Evolutionary conservation across 1,139 yeast species (phyloP), one percentile per base, ranked within the genome.

Genomic region (Pichia sp.): DNA sequence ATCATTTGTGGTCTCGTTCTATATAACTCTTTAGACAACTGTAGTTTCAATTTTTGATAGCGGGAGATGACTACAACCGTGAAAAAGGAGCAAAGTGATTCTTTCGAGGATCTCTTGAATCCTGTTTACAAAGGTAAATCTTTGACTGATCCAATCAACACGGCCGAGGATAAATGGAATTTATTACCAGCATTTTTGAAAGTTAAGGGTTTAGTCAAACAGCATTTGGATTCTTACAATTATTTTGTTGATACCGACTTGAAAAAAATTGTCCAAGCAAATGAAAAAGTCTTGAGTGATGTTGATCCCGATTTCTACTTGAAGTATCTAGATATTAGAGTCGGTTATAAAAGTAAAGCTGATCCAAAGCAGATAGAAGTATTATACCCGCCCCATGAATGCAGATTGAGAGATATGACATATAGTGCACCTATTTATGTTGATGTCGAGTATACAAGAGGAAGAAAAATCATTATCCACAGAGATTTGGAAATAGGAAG

Each of bases 261-360:
- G 70, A 90, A 87, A 72, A 93, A 93, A 69, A 95, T 93, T 68
- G 87, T 93, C 60, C 76, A 81, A 63, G 99, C 99, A 33, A 93
- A 93, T 70, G 95, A 92, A 71, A 74, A 82, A 58, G 92, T 93
- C 43, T 76, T 93, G 47, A 85, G 95, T 61, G 99, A 93, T 71
- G 98, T 93, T 36, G 98, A 92, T 73, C 99, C 99, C 0, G 97
- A 92, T 67, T 93, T 93, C 67, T 93, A 92, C 66, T 77, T 95
- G 67, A 90, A 90, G 64, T 93, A 93, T 69, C 77, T 89, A 58
- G 98, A 93, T 68, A 93, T 93, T 62, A 77, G 98, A 64, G 92
- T 93, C 27, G 98, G 95, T 8, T 81, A 83, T 64, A 84, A 78
- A 63, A 80, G 87, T 9, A 73, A 79, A 7, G 75, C 82, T 9